These are phyloP conservation scores for Aspergillus floridensis DNA, from an alignment of 2,329 filamentous ascomycete genomes.

Conservation along the genomic window DNA sequence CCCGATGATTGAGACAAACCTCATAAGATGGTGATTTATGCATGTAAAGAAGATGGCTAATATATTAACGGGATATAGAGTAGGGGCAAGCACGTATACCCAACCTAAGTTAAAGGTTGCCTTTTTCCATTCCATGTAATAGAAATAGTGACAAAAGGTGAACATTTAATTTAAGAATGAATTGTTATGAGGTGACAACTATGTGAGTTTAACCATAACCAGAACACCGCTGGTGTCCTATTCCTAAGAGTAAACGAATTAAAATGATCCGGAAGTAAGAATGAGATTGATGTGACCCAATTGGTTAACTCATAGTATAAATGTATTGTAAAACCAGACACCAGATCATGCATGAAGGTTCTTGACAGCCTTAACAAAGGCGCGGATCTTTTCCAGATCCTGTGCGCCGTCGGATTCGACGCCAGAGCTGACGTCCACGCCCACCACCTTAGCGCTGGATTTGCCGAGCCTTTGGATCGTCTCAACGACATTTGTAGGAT, in stretches of 20 bases:
- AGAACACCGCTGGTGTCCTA: too few relatives aligned
- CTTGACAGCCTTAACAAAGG: conserved; percentile 76
- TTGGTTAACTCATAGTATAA: not conserved
- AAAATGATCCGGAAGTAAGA: not conserved
- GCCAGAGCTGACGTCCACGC: conserved; percentile 91
- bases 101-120: too few relatives aligned
- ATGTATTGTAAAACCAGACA: not conserved
- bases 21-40: too few relatives aligned
- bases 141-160: too few relatives aligned
- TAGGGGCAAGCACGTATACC: too few relatives aligned
- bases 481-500: conserved; percentile 71
- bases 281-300: not conserved
- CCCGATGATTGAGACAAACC: too few relatives aligned
- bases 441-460: conserved; percentile 63
- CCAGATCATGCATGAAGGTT: conserved; percentile 32
- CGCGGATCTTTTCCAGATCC: conserved; percentile 73
- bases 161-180: too few relatives aligned
- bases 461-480: conserved; percentile 63
- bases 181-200: not conserved
- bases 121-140: too few relatives aligned
- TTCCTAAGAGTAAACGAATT: not conserved
- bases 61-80: too few relatives aligned
- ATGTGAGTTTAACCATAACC: not conserved
- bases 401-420: conserved; percentile 83
- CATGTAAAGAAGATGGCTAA: too few relatives aligned